Evolutionary conservation across 1,284 basidiomycete species (phyloP).

Genomic region (Boletus austroedulis): DNA sequence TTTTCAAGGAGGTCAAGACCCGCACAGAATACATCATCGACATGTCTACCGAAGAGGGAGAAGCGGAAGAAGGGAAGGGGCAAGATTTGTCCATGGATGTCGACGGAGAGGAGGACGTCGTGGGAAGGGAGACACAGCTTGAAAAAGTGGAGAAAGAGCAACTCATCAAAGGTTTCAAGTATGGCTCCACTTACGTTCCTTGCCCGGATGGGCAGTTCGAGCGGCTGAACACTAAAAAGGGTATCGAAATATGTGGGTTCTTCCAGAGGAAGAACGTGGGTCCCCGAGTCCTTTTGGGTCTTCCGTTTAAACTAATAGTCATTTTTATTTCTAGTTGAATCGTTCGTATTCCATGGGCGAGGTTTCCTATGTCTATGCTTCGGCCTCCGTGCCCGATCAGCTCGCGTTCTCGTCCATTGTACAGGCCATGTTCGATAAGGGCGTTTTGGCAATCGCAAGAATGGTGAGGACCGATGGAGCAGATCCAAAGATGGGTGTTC

Average conservation of each 20-base stretch:
- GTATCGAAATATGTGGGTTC: slow-evolving; percentile 88
- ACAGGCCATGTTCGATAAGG: slow-evolving; percentile 70
- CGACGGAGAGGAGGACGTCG: slow-evolving; percentile 33
- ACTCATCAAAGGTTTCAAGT: slow-evolving; percentile 84
- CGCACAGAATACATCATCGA: slow-evolving; percentile 59
- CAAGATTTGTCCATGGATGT: slow-evolving; percentile 25
- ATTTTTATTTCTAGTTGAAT: slow-evolving; percentile 67
- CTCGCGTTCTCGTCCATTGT: slow-evolving; percentile 84
- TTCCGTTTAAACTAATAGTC: background rate
- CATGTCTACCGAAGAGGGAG: slow-evolving; percentile 27
- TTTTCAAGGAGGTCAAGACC: slow-evolving; percentile 56
- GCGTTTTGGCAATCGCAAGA: slow-evolving; percentile 74
- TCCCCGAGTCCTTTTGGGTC: slow-evolving; percentile 1
- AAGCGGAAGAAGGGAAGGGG: slow-evolving; percentile 19
- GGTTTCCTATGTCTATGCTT: slow-evolving; percentile 83
- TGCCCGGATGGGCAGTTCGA: slow-evolving; percentile 79
- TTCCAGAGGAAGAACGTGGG: slow-evolving; percentile 65
- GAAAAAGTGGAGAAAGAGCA: slow-evolving; percentile 70
- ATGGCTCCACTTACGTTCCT: slow-evolving; percentile 86
- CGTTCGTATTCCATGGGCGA: slow-evolving; percentile 84
- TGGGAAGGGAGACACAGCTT: slow-evolving; percentile 35
- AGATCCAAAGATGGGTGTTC: slow-evolving; percentile 85
- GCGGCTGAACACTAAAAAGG: slow-evolving; percentile 68
- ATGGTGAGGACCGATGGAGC: slow-evolving; percentile 72
- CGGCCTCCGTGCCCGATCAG: slow-evolving; percentile 66